phyloP scores from a whole-genome alignment of 495 filamentous ascomycete species.

The Penicillium psychrofluorescens region DNA sequence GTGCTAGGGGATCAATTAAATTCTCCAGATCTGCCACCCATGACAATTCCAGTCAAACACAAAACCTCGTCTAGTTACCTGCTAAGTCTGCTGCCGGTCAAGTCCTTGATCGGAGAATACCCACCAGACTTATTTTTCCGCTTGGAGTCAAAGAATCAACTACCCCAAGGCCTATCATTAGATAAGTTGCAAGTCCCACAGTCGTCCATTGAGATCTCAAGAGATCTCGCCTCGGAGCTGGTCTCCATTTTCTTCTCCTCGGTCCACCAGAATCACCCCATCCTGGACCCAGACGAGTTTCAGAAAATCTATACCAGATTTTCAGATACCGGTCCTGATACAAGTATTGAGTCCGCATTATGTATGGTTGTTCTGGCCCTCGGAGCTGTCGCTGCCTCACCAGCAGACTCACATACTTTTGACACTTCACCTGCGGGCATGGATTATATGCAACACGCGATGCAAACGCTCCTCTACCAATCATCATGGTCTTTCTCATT shows the following conservation, averaged over 20 bases:
- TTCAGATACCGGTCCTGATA: slow-evolving; percentile 14
- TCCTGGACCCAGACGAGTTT: slow-evolving; percentile 21
- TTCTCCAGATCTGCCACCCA: background rate
- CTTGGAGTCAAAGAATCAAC: background rate
- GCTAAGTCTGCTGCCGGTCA: slow-evolving; percentile 1
- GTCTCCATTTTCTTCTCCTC: slow-evolving; percentile 21
- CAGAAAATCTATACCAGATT: slow-evolving; percentile 17
- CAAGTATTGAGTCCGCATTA: slow-evolving; percentile 19
- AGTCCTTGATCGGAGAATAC: slow-evolving; percentile 1
- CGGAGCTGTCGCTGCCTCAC: slow-evolving; percentile 15
- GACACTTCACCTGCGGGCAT: slow-evolving; percentile 8
- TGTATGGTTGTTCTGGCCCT: slow-evolving; percentile 29
- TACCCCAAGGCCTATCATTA: background rate
- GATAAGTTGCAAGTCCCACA: background rate
- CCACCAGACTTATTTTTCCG: slow-evolving; percentile 3
- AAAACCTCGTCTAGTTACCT: slow-evolving; percentile 2
- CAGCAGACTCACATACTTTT: slow-evolving; percentile 9
- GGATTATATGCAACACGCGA: slow-evolving; percentile 25
- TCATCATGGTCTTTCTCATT: slow-evolving; percentile 24
- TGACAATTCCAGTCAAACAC: slow-evolving; percentile 3
- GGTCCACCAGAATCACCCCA: slow-evolving; percentile 25
- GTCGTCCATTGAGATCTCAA: slow-evolving; percentile 6
- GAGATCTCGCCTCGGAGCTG: slow-evolving; percentile 12
- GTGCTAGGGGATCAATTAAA: background rate
- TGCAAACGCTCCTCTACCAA: slow-evolving; percentile 21